Evolutionary conservation across 345 rosid species (phyloP).

Genomic region (Boechera stricta): DNA sequence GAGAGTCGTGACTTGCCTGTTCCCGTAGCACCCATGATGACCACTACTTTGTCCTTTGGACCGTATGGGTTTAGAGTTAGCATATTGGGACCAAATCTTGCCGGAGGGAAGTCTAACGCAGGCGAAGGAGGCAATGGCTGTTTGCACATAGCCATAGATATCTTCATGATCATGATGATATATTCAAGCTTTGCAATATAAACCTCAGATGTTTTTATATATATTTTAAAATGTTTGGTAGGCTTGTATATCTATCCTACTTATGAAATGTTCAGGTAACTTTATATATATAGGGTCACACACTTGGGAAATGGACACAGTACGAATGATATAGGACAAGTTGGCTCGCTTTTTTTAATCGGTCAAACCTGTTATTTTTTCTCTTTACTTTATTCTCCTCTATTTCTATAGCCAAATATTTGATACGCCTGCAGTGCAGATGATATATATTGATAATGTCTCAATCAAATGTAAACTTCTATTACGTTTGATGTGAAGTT

Average conservation of each 20-base stretch:
- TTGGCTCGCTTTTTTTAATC: slow-evolving; percentile 35
- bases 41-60: slow-evolving; percentile 62
- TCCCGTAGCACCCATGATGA: slow-evolving; percentile 78
- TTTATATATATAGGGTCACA: slow-evolving; percentile 40
- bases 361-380: slow-evolving; percentile 40
- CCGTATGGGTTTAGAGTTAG: slow-evolving; percentile 42
- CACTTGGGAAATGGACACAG: background rate
- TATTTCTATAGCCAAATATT: slow-evolving; percentile 8
- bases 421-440: slow-evolving; percentile 41
- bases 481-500: slow-evolving; percentile 39
- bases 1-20: slow-evolving; percentile 80
- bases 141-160: slow-evolving; percentile 49
- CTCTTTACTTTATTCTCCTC: slow-evolving; percentile 31
- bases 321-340: slow-evolving; percentile 32
- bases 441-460: slow-evolving; percentile 34
- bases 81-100: slow-evolving; percentile 45
- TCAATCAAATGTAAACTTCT: slow-evolving; percentile 36
- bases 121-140: slow-evolving; percentile 47
- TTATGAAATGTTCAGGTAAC: slow-evolving; percentile 43
- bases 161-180: slow-evolving; percentile 42
- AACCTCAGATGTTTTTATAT: background rate
- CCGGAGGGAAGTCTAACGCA: slow-evolving; percentile 31
- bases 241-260: slow-evolving; percentile 10
- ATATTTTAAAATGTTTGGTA: slow-evolving; percentile 19
- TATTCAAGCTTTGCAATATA: background rate